Conservation (phyloP, 2,329 filamentous ascomycete genomes). For the Podosphaera xanthii region DNA sequence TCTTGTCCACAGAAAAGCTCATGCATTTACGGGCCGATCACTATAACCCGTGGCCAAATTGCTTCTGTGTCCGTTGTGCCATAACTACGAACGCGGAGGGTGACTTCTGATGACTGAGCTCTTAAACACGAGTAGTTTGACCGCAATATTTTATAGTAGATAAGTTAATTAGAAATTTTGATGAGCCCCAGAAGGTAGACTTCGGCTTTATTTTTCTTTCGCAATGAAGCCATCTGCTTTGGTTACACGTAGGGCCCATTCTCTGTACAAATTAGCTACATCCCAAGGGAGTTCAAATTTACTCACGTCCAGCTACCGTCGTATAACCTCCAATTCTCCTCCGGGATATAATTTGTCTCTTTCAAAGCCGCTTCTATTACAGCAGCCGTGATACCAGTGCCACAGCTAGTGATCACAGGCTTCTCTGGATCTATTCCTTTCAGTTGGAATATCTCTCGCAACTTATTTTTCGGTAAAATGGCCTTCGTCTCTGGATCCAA, state of each 20-base stretch:
- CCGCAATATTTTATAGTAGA: no score
- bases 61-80: no score
- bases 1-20: no score
- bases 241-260: conserved; percentile 44
- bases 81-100: no score
- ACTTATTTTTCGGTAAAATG: conserved; percentile 46
- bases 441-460: conserved; percentile 54
- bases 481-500: conserved; percentile 68
- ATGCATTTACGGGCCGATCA: no score
- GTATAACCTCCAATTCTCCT: conserved; percentile 53
- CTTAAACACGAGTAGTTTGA: no score
- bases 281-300: not conserved
- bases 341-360: conserved; percentile 49
- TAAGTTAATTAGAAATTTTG: no score
- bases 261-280: conserved; percentile 19
- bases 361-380: conserved; percentile 72
- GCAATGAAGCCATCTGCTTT: conserved; percentile 38
- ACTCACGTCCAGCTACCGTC: conserved; percentile 96
- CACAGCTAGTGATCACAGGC: conserved; percentile 72
- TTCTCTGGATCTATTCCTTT: conserved; percentile 58
- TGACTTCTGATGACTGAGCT: no score
- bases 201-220: conserved; percentile 19
- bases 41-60: no score
- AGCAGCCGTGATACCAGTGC: conserved; percentile 82
- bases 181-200: no score